phyloP scores from a whole-genome alignment of 2,329 filamentous ascomycete genomes.

The Plectosphaerella plurivora region DNA sequence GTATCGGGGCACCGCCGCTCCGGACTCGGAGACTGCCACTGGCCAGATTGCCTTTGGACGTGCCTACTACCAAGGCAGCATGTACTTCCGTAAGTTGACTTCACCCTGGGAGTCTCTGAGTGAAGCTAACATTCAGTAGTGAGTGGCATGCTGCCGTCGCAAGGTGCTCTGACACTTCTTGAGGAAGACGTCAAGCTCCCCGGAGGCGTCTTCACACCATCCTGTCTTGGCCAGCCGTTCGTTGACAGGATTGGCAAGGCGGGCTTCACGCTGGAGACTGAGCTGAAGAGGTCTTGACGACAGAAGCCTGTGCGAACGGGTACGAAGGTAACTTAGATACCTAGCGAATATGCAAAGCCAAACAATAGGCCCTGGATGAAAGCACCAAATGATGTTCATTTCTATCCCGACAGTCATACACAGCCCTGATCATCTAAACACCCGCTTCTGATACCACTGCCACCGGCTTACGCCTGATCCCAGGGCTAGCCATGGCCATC shows the following conservation, averaged over 20 bases:
- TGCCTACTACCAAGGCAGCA: conserved; percentile 53
- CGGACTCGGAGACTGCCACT: conserved; percentile 42
- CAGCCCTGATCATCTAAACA: not conserved
- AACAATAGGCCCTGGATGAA: no score
- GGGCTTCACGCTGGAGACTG: conserved; percentile 60
- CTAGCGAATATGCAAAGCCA: no score
- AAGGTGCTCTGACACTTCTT: conserved; percentile 62
- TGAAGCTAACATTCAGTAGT: conserved; percentile 36
- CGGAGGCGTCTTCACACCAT: conserved; percentile 69
- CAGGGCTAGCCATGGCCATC: not conserved
- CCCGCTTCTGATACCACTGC: not conserved
- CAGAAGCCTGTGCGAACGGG: not conserved
- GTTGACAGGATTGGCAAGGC: conserved; percentile 57
- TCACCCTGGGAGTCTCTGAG: not conserved
- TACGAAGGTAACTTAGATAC: no score
- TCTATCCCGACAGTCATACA: no score
- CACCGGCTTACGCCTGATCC: not conserved
- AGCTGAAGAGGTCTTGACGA: conserved; percentile 20
- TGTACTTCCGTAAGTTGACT: conserved; percentile 59
- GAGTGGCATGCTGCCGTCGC: conserved; percentile 58
- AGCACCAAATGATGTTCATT: no score
- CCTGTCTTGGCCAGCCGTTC: conserved; percentile 63
- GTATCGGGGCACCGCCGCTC: conserved; percentile 59
- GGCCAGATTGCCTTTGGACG: conserved; percentile 50
- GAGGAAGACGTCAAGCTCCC: conserved; percentile 55